phyloP scores from a whole-genome alignment of 2,329 filamentous ascomycete genomes.

The Sodiomyces alkalinus region DNA sequence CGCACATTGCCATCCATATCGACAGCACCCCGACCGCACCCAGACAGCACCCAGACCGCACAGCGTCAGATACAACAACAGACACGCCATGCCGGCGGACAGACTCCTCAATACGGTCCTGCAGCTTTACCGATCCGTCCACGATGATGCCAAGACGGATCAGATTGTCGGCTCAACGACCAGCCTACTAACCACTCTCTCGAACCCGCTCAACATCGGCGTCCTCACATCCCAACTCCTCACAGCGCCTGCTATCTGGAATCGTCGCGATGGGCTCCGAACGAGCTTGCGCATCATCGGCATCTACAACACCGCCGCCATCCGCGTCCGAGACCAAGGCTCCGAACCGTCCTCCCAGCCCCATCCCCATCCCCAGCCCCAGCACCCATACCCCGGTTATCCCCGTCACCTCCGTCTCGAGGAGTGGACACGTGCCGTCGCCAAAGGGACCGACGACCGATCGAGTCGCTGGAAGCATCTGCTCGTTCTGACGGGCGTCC shows the following conservation, averaged over 20 bases:
- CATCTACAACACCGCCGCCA: conserved; percentile 54
- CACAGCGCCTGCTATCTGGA: conserved; percentile 57
- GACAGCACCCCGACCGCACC: background rate
- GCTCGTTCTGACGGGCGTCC: conserved; percentile 61
- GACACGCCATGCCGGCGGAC: conserved; percentile 53
- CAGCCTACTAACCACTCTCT: conserved; percentile 51
- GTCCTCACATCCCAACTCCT: conserved; percentile 60
- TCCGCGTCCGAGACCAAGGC: conserved; percentile 35
- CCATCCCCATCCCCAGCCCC: conserved; percentile 1
- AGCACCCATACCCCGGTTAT: too few relatives aligned
- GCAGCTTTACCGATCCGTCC: conserved; percentile 39
- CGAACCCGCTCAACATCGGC: conserved; percentile 60
- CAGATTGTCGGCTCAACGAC: conserved; percentile 51
- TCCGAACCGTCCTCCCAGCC: conserved; percentile 18
- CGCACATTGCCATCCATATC: background rate
- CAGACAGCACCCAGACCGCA: too few relatives aligned
- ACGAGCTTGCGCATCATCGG: conserved; percentile 52
- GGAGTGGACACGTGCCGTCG: conserved; percentile 40
- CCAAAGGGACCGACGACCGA: conserved; percentile 40
- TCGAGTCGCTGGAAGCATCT: conserved; percentile 68
- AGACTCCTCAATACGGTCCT: conserved; percentile 52
- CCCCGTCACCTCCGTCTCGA: conserved; percentile 25
- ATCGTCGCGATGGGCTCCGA: conserved; percentile 40
- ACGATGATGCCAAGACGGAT: conserved; percentile 33
- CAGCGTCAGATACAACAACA: too few relatives aligned